Base-by-base conservation (phyloP, 2,329 filamentous ascomycete species). In the Penicillium sp. region DNA sequence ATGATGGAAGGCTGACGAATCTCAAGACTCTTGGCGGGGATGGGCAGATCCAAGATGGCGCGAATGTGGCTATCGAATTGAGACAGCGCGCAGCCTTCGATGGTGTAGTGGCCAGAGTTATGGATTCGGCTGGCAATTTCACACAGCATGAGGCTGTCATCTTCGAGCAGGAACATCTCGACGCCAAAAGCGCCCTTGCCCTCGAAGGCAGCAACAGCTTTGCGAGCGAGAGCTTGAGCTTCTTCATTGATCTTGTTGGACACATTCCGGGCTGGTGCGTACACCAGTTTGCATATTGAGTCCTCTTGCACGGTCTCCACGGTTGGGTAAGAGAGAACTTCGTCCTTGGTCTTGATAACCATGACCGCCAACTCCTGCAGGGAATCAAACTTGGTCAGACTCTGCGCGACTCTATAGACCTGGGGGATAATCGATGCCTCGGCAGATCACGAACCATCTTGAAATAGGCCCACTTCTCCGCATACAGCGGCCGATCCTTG, bases 271-370 rank as follows among this genome's bases (percentile, higher is more conserved):
- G 91, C 88, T 2, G 93, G 93, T 45, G 85, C 84, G 65, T 90
- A 96, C 2, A 91, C 88, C 55, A 90, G 84, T 59, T 94, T 93
- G 79, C 93, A 97, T 59, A 98, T 90, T 63, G 84, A 93, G 68
- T 97, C 88, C 69, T 96, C 88, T 60, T 98, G 93, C 28, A 97
- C 80, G 1, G 91, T 97, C 74, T 98, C 93, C 2, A 96, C 90
- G 0, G 85, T 86, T 0, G 93, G 90, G 65, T 93, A 97, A 4
- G 90, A 82, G 29, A 90, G 73, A 3, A 81, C 76, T 4, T 73
- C 70, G 56, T 94, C 83, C 63, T 90, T 86, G 0, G 88, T 95
- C 63, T 95, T 87, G 48, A 97, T 82, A 7, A 96, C 91, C 83
- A 97, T 95, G 57, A 95, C 90, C 4, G 93, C 88, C 45, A 97